Percentiles rank a stretch among this genome's conserved stretches.
Evolutionary conservation across 345 rosid species (phyloP).

Genomic region (Mercurialis annua): DNA sequence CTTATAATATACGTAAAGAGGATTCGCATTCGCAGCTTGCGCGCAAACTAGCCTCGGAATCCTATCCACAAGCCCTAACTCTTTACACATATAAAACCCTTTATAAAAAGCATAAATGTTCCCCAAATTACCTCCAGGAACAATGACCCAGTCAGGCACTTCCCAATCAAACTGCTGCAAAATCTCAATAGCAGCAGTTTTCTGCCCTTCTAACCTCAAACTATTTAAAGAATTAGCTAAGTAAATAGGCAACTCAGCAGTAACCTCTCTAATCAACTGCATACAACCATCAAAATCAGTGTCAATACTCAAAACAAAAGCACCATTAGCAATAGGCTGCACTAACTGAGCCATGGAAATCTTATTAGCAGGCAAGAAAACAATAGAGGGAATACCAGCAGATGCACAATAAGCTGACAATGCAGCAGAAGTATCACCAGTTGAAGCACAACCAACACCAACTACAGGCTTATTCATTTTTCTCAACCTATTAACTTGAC

Average conservation of each 20-base stretch:
- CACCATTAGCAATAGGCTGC: slow-evolving; percentile 33
- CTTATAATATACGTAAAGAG: slow-evolving; percentile 24
- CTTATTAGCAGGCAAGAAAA: slow-evolving; percentile 25
- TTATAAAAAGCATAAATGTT: slow-evolving; percentile 30
- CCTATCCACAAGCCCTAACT: slow-evolving; percentile 30
- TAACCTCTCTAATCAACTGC: slow-evolving; percentile 28
- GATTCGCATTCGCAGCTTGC: slow-evolving; percentile 31
- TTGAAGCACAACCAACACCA: slow-evolving; percentile 31
- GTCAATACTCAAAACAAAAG: slow-evolving; percentile 30
- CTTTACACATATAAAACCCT: slow-evolving; percentile 32
- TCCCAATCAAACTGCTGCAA: slow-evolving; percentile 35
- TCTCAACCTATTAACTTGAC: slow-evolving; percentile 25
- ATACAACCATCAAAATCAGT: slow-evolving; percentile 30
- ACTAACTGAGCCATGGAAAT: slow-evolving; percentile 33
- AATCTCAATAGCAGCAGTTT: slow-evolving; percentile 32
- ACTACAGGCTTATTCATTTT: slow-evolving; percentile 29
- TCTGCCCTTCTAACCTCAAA: slow-evolving; percentile 30
- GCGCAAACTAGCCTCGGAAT: slow-evolving; percentile 32
- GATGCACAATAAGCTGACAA: slow-evolving; percentile 29
- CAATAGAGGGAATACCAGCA: slow-evolving; percentile 28
- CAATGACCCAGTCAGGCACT: slow-evolving; percentile 32
- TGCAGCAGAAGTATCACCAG: slow-evolving; percentile 32
- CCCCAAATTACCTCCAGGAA: slow-evolving; percentile 32
- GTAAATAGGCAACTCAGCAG: slow-evolving; percentile 28
- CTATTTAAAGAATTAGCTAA: slow-evolving; percentile 28